Percentiles rank a stretch among this genome's conserved stretches.
phyloP scores from a whole-genome alignment of 441 rosid species.

The Daphne laureola region DNA sequence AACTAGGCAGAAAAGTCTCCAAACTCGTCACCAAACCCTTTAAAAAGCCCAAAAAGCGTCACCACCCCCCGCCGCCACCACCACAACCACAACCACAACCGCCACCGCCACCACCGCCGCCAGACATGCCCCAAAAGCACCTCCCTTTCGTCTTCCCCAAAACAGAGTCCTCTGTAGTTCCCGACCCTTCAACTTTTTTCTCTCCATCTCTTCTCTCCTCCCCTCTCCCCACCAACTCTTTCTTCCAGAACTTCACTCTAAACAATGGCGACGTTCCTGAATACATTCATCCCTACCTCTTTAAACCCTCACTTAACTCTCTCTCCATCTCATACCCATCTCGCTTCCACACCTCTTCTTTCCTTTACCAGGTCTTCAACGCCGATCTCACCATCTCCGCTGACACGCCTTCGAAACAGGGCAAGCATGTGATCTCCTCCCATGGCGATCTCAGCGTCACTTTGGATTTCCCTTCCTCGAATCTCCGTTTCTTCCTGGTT shows the following conservation, averaged over 20 bases:
- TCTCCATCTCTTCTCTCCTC: constrained; percentile 50
- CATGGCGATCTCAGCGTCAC: constrained; percentile 72
- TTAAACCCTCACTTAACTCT: constrained; percentile 55
- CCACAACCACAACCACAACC: constrained; percentile 7
- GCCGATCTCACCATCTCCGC: constrained; percentile 68
- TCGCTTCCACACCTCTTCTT: constrained; percentile 46
- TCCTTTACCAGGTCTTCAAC: constrained; percentile 54
- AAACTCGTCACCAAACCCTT: constrained; percentile 42
- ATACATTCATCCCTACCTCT: constrained; percentile 83
- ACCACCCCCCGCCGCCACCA: constrained; percentile 12
- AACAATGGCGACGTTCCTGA: constrained; percentile 78
- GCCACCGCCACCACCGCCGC: constrained; percentile 12
- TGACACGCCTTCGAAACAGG: constrained; percentile 19
- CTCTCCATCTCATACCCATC: constrained; percentile 72
- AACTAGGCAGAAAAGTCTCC: constrained; percentile 28
- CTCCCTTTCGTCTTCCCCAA: constrained; percentile 56
- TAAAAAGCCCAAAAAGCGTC: constrained; percentile 22
- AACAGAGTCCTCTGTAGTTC: constrained; percentile 51
- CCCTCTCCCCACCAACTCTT: constrained; percentile 85
- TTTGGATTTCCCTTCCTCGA: constrained; percentile 60
- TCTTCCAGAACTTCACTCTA: constrained; percentile 86
- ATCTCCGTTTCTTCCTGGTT: constrained; percentile 66
- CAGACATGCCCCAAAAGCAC: constrained; percentile 26
- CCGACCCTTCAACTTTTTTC: constrained; percentile 80
- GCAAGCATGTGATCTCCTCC: constrained; percentile 55